Conservation (phyloP, 208 protist genomes). For the Naegleria gruberi region DNA sequence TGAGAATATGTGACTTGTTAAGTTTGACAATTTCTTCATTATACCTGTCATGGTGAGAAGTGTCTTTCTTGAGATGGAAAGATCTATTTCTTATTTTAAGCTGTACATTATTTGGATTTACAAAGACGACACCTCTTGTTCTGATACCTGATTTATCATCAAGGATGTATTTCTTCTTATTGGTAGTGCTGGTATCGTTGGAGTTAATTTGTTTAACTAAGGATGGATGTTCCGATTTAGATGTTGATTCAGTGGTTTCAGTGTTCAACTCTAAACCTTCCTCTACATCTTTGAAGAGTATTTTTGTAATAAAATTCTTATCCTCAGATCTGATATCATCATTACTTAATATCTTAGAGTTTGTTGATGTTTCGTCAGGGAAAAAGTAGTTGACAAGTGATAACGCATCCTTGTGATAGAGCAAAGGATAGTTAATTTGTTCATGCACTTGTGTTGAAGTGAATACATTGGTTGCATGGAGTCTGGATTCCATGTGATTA, state of each 20-base stretch:
- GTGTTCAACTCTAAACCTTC: background rate
- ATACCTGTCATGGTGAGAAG: background rate
- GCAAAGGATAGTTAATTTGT: background rate
- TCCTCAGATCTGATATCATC: background rate
- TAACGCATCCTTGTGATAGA: background rate
- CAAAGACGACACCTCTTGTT: background rate
- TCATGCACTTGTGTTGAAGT: background rate
- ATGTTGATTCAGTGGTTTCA: background rate
- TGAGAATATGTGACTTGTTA: background rate
- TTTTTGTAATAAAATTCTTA: background rate
- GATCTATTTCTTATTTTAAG: background rate
- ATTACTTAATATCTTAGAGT: background rate
- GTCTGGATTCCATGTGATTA: background rate
- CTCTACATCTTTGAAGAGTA: background rate
- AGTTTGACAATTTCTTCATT: background rate
- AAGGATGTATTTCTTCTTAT: background rate
- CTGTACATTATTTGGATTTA: background rate
- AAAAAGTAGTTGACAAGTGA: background rate
- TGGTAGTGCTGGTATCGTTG: too few species aligned
- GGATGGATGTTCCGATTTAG: background rate
- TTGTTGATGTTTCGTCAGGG: background rate
- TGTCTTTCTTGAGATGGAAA: background rate
- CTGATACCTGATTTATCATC: background rate
- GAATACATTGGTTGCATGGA: background rate
- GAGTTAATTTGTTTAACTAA: background rate